Evolutionary conservation across 1,139 yeast species (phyloP), one percentile per base, ranked within the genome.

Genomic region (Hanseniaspora gamundiae): DNA sequence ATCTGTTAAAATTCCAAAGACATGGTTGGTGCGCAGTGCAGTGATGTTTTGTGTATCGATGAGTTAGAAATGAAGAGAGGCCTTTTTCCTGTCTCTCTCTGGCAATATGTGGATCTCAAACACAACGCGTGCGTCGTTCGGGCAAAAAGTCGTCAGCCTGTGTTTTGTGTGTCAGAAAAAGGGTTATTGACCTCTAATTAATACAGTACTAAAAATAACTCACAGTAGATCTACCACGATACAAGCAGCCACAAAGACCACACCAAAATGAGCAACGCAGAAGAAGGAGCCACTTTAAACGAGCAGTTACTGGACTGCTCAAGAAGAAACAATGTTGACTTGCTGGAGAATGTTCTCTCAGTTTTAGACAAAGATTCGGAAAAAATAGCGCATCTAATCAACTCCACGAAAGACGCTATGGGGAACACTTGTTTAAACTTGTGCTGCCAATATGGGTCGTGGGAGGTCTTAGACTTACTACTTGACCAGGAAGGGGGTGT

Each of bases 241-340:
- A 21, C n/a, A 36, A 21, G 13, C n/a, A 22, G 3, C 4, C 14
- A 21, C 17, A n/a, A 35, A 9, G n/a, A 35, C 14, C 10, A 19
- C 4, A 19, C 14, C 3, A 17, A 7, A 4, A 36, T 36, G 39
- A n/a, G 26, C 13, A 14, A 36, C 27, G 10, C 30, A 45, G 47
- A 49, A 16, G 74, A 70, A 49, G 96, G 96, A 30, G 97, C 96
- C 5, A 70, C 83, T 3, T 71, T 71, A 48, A 64, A 73, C 13
- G 96, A 91, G 60, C 95, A 85, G 64, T 66, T 91, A 45, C 69
- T 88, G 44, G 97, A 88, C 55, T 78, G 91, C 7, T 80, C 94
- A 14, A 78, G 97, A 59, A 72, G 96, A 64, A 84, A 91, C 67
- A 91, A 91, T 61, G 73, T 77, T 2, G 95, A 85, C 50, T 72